Base-by-base conservation (phyloP, 1,139 yeast genomes). In the Yamadazyma membranifaciens region DNA sequence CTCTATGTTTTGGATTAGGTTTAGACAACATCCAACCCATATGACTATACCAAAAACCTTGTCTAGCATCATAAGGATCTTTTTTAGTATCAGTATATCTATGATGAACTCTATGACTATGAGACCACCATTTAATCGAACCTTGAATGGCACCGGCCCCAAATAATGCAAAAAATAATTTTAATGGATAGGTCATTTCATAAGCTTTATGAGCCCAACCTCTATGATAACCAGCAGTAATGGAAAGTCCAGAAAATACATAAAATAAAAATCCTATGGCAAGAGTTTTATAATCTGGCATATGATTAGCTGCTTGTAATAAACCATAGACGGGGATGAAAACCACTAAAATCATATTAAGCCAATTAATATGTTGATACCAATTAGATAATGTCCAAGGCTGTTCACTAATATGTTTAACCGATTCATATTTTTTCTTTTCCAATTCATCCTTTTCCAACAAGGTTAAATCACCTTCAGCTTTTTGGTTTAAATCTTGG, bases 81-180 rank as follows among this genome's bases (percentile, higher is more conserved):
- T 96, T 85, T 48, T 81, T 75, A 36, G 98, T 92, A 69, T 92
- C 98, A 12, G 98, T 92, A 73, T 85, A 92, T 68, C 98, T 80
- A 73, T 92, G 98, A 70, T 92, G 98, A 49, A 94, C 80, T 74
- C 98, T 83, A 73, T 92, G 98, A 42, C 94, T 85, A 63, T 92
- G 96, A 41, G 94, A 83, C 98, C 98, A 92, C 98, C 98, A 94
- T 69, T 92, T 89, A 64, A 91, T 84, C 38, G 97, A 89, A 51
- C 98, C 98, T 69, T 92, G 95, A 44, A 88, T 89, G 43, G 97
- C 87, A 42, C 96, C 95, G 34, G 96, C 94, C 44, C 98, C 98
- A 51, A 86, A 85, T 36, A 88, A 69, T 34, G 96, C 95, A 56
- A 76, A 83, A 54, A 85, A 75, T 35, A 87, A 50, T 51, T 85